Percentiles rank a stretch among this genome's conserved stretches.
Evolutionary conservation across 768 basidiomycete species (phyloP).

Genomic region (Epithele typhae): DNA sequence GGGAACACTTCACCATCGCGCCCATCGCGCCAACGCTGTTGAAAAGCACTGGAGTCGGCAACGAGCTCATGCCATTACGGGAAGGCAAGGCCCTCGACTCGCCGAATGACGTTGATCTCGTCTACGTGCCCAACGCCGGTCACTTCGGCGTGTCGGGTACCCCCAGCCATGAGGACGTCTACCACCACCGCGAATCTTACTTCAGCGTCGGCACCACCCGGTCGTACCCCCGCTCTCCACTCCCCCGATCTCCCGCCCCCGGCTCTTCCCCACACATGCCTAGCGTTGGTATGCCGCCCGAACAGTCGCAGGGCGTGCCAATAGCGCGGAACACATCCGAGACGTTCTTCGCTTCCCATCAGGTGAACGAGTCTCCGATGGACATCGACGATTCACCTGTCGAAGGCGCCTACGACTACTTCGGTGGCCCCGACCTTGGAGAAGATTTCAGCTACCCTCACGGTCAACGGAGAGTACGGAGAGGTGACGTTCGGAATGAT

Average conservation of each 20-base stretch:
- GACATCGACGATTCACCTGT: conserved; percentile 30
- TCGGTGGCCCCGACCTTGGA: conserved; percentile 53
- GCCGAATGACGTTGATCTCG: conserved; percentile 51
- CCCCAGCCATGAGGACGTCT: conserved; percentile 28
- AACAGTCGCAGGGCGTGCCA: conserved; percentile 3
- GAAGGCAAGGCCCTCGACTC: conserved; percentile 17
- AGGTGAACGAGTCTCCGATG: conserved; percentile 15
- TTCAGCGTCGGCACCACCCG: conserved; percentile 31
- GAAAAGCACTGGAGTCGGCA: conserved; percentile 65
- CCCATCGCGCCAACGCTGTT: conserved; percentile 79
- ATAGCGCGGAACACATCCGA: conserved; percentile 4
- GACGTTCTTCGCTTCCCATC: conserved; percentile 21
- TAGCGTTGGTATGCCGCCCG: conserved; percentile 16
- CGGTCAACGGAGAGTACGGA: conserved; percentile 4
- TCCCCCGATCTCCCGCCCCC: conserved; percentile 6
- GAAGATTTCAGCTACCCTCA: conserved; percentile 36
- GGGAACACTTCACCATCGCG: conserved; percentile 65
- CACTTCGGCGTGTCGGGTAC: conserved; percentile 23
- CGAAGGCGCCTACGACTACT: conserved; percentile 53
- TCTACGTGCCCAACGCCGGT: conserved; percentile 53
- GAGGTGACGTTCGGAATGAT: conserved; percentile 14
- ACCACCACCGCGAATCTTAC: conserved; percentile 31
- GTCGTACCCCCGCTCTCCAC: conserved; percentile 11
- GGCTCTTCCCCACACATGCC: conserved; percentile 16
- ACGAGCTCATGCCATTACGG: conserved; percentile 28